Conservation (phyloP, 306 rosid genomes). For the Comarum palustre region DNA sequence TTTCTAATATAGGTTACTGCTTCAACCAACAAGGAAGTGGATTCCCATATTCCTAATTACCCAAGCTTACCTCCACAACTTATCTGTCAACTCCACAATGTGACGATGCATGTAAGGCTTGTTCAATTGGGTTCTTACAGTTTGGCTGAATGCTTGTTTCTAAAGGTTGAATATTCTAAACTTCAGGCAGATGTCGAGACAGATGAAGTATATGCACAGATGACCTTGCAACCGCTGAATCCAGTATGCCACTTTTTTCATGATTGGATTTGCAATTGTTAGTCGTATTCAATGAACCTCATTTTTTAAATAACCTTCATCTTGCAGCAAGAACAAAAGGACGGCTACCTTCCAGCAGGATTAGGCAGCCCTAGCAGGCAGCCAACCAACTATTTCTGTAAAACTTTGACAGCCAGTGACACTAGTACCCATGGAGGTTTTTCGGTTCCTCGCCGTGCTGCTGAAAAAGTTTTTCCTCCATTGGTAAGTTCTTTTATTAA, state of each 20-base stretch:
- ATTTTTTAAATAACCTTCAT: constrained; percentile 21
- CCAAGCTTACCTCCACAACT: constrained; percentile 97
- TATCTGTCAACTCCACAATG: constrained; percentile 89
- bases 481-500: constrained; percentile 44
- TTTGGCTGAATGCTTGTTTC: constrained; percentile 9
- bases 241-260: constrained; percentile 46
- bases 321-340: constrained; percentile 92
- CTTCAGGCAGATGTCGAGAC: constrained; percentile 92
- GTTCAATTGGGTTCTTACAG: constrained; percentile 17
- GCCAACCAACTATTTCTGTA: constrained; percentile 93
- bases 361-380: constrained; percentile 84
- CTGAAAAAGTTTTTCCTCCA: constrained; percentile 98
- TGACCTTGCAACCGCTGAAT: constrained; percentile 92
- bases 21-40: constrained; percentile 92
- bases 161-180: constrained; percentile 17
- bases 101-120: constrained; percentile 88
- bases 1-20: constrained; percentile 66
- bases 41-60: constrained; percentile 81
- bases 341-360: constrained; percentile 83
- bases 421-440: constrained; percentile 99
- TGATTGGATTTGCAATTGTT: constrained; percentile 7
- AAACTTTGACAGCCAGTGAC: constrained; percentile 96
- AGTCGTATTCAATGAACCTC: constrained; percentile 14
- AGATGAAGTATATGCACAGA: constrained; percentile 87
- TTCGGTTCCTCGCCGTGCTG: constrained; percentile 99